Percentiles rank a stretch among this genome's conserved stretches.
These are phyloP conservation scores for Solanum sejunctum DNA, from an alignment of 257 asterid genomes.

Conservation along the genomic window DNA sequence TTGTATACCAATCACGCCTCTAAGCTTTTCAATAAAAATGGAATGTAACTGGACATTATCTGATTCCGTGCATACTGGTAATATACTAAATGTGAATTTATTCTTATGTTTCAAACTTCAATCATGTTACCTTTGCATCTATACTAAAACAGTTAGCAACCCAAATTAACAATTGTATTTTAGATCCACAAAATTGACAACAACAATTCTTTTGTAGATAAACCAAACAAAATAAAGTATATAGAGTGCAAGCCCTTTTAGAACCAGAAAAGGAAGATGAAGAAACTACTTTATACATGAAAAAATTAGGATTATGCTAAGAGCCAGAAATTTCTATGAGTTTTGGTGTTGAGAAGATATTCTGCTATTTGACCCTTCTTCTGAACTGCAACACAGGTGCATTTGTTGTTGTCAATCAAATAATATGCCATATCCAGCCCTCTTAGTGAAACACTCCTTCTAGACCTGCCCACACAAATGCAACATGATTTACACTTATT, in stretches of 20 bases:
- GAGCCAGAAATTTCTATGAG: slow-evolving; percentile 69
- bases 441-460: slow-evolving; percentile 35
- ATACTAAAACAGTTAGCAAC: no score
- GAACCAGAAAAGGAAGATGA: not conserved
- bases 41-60: no score
- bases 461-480: slow-evolving; percentile 19
- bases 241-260: not conserved
- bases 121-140: no score
- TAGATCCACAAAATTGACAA: not conserved
- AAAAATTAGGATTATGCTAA: slow-evolving; percentile 27
- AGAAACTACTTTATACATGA: not conserved
- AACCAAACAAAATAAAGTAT: not conserved
- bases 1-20: no score
- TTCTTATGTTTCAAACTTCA: no score
- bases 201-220: not conserved
- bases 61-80: no score
- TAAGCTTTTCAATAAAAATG: no score
- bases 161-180: not conserved
- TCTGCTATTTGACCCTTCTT: slow-evolving; percentile 65
- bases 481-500: not conserved
- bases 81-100: no score
- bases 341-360: slow-evolving; percentile 57
- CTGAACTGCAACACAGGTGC: slow-evolving; percentile 4
- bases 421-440: slow-evolving; percentile 58
- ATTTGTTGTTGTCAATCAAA: slow-evolving; percentile 41